These are phyloP conservation scores for Amanita brunnescens DNA, from an alignment of 768 basidiomycete species.

Conservation along the genomic window DNA sequence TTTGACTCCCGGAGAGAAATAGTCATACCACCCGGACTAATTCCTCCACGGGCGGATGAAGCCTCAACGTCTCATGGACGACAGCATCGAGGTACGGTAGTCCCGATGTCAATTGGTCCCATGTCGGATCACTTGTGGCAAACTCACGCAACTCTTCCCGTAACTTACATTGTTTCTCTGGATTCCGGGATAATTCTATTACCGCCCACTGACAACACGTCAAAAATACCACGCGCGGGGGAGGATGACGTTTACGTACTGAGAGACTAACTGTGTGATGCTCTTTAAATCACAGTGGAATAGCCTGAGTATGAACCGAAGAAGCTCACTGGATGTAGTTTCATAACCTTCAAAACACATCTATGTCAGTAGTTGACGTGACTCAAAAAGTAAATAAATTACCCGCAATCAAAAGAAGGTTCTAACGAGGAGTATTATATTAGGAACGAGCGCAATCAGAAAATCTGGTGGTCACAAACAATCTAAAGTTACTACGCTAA, in stretches of 20 bases:
- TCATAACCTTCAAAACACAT: conserved; percentile 34
- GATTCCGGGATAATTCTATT: conserved; percentile 15
- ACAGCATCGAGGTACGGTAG: conserved; percentile 38
- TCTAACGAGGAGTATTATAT: conserved; percentile 13
- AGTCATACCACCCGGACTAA: conserved; percentile 24
- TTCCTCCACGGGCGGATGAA: conserved; percentile 26
- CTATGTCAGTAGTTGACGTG: neutral
- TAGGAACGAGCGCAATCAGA: neutral
- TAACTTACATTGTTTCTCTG: conserved; percentile 12
- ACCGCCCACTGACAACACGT: conserved; percentile 14
- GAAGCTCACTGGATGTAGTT: conserved; percentile 38
- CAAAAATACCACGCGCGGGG: neutral
- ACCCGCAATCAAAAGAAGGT: conserved; percentile 30
- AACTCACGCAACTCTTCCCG: conserved; percentile 13
- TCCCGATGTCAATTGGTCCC: conserved; percentile 30
- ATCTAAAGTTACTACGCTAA: neutral
- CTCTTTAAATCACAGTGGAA: neutral
- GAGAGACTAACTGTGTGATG: neutral
- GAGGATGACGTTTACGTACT: neutral
- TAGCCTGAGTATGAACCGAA: neutral
- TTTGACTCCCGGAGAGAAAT: neutral
- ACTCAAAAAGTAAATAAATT: neutral
- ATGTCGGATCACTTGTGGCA: conserved; percentile 23
- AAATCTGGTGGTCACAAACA: no score
- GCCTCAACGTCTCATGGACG: conserved; percentile 28